These are phyloP conservation scores for Plasmodium ovale DNA, from an alignment of 169 alveolate species.

Conservation along the genomic window DNA sequence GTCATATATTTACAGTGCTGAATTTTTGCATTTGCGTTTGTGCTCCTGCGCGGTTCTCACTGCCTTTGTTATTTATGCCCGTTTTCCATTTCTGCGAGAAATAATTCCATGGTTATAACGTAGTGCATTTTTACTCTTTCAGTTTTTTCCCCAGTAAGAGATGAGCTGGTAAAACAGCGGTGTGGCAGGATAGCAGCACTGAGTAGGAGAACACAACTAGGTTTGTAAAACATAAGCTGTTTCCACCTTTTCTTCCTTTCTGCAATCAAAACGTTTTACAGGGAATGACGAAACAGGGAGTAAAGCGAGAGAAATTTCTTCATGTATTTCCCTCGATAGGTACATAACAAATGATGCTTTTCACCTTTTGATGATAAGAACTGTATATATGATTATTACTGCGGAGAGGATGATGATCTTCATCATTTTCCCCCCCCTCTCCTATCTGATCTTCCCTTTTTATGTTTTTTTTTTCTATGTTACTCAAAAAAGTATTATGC, in stretches of 20 bases:
- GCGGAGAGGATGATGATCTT: neutral
- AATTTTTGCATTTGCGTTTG: neutral
- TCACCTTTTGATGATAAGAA: conserved; percentile 14
- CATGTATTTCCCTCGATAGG: neutral
- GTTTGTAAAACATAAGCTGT: too few species aligned
- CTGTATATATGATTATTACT: neutral
- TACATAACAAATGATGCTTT: conserved; percentile 9
- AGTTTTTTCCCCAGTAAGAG: neutral
- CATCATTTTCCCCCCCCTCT: neutral
- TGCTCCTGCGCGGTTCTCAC: neutral
- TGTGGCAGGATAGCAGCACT: too few species aligned
- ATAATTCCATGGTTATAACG: too few species aligned
- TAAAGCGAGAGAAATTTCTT: neutral
- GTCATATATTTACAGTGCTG: neutral
- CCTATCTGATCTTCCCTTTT: neutral
- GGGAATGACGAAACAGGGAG: neutral
- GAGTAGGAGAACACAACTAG: too few species aligned
- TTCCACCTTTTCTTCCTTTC: too few species aligned
- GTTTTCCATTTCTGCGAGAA: too few species aligned
- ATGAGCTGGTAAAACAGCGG: neutral
- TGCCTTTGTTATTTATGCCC: neutral
- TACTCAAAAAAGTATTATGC: neutral
- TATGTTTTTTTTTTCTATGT: neutral
- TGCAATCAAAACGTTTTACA: too few species aligned
- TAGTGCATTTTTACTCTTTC: too few species aligned